Conservation (phyloP, 495 filamentous ascomycete genomes). For the Stereocaulon alpinum region DNA sequence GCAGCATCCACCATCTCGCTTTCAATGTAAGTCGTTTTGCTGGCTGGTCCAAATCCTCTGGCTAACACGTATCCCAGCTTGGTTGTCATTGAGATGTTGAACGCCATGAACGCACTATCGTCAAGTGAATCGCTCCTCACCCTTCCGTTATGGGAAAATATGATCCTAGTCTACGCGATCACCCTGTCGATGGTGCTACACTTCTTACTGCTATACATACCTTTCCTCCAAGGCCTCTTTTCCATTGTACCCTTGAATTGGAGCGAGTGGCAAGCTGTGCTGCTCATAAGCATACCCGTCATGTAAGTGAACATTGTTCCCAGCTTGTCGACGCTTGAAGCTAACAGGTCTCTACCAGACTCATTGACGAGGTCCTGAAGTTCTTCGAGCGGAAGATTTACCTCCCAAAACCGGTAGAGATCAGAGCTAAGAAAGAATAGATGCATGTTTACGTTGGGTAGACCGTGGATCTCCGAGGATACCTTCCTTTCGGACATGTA, state of each 20-base stretch:
- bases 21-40: slow-evolving; percentile 40
- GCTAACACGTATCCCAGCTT: slow-evolving; percentile 40
- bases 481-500: not conserved
- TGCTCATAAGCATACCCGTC: slow-evolving; percentile 81
- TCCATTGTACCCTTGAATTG: slow-evolving; percentile 80
- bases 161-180: slow-evolving; percentile 94
- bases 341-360: slow-evolving; percentile 33
- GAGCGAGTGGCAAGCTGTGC: slow-evolving; percentile 88
- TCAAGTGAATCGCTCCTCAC: slow-evolving; percentile 91
- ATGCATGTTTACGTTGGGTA: not conserved
- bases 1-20: slow-evolving; percentile 93
- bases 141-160: slow-evolving; percentile 89
- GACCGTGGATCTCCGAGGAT: not conserved
- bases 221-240: slow-evolving; percentile 81
- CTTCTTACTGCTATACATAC: slow-evolving; percentile 87
- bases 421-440: slow-evolving; percentile 23
- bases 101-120: slow-evolving; percentile 97
- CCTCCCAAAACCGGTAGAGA: slow-evolving; percentile 22
- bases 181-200: slow-evolving; percentile 90
- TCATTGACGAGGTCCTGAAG: slow-evolving; percentile 88
- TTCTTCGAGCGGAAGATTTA: slow-evolving; percentile 60
- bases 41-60: not conserved
- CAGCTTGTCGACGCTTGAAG: slow-evolving; percentile 3
- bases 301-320: slow-evolving; percentile 54
- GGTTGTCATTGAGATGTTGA: slow-evolving; percentile 99